Evolutionary conservation across 169 alveolate species (phyloP), one percentile per base, ranked within the genome.

Genomic region (Haemoproteus tartakovskyi): DNA sequence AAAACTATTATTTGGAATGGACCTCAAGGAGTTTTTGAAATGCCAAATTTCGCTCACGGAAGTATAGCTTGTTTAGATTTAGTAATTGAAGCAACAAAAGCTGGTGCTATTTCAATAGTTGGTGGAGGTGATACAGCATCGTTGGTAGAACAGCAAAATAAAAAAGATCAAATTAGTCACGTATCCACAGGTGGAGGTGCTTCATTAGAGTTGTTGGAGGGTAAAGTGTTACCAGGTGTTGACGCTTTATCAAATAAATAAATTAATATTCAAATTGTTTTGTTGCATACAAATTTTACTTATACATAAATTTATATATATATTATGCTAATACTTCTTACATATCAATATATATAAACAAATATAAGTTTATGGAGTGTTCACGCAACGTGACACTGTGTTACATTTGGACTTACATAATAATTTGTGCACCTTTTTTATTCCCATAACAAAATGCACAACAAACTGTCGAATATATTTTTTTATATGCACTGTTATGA

Each of bases 131-230:
- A 97, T 78, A 95, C 98, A 9, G 98, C 97, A 12, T 86, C 96
- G 19, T 87, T 95, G 24, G 96, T 96, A 0, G 94, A 93, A 79
- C 84, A 86, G 33, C 87, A 92, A 33, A 95, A 94, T 36, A 87
- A 90, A 27, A 90, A 92, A 30, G 62, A 84, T 26, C 79, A 90
- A 74, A 91, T 98, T 78, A 93, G 98, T 43, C 99, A 97, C 62
- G 98, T 97, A 14, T 92, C 98, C 57, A 98, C 99, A 5, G 99
- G 99, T 9, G 99, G 99, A 16, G 99, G 99, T 11, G 99, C 99
- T 3, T 95, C 99, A 2, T 90, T 97, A 22, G 99, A 97, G 84
- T 91, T 97, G 1, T 88, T 97, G 48, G 99, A 97, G 85, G 99
- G 99, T 59, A 97, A 97, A 79, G 94, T 85, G 56, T 94, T 97